Evolutionary conservation across 352 stramenopile species (phyloP).

Genomic region (Phytopythium vexans): DNA sequence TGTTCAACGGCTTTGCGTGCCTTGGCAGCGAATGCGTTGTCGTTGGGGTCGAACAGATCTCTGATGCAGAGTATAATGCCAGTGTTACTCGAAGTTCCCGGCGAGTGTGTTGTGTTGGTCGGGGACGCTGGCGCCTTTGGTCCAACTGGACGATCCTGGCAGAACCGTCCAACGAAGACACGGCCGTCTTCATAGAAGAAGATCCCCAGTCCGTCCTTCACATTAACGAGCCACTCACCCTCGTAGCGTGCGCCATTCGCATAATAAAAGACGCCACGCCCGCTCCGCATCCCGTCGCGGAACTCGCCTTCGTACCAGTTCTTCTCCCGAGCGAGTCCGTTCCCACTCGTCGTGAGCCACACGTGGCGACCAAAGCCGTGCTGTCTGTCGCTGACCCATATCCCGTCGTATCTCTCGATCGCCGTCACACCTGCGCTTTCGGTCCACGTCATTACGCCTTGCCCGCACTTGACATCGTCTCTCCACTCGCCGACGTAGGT

Average conservation of each 20-base stretch:
- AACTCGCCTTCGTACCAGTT: slow-evolving; percentile 89
- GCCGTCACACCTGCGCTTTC: slow-evolving; percentile 9
- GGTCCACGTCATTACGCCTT: slow-evolving; percentile 81
- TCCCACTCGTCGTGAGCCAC: slow-evolving; percentile 38
- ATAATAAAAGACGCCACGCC: slow-evolving; percentile 80
- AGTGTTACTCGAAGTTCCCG: slow-evolving; percentile 6
- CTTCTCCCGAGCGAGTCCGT: slow-evolving; percentile 30
- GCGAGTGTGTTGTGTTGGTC: not conserved
- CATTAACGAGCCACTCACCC: slow-evolving; percentile 79
- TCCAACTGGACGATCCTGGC: slow-evolving; percentile 37
- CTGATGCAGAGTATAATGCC: slow-evolving; percentile 56
- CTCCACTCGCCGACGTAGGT: slow-evolving; percentile 74
- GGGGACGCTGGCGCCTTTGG: slow-evolving; percentile 5
- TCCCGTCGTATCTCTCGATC: slow-evolving; percentile 65
- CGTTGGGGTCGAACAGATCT: slow-evolving; percentile 29
- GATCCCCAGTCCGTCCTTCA: slow-evolving; percentile 69
- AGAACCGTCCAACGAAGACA: slow-evolving; percentile 46
- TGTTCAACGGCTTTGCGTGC: slow-evolving; percentile 47
- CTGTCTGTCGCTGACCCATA: slow-evolving; percentile 69
- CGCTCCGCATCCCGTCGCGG: slow-evolving; percentile 53
- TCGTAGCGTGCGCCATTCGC: slow-evolving; percentile 81
- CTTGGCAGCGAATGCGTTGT: slow-evolving; percentile 27
- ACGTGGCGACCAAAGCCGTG: slow-evolving; percentile 81
- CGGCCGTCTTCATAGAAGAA: slow-evolving; percentile 74
- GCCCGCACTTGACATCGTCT: slow-evolving; percentile 61